A percentile compares a stretch with the other conserved stretches of the same genome.
These are phyloP conservation scores for Kodamaea hsintzibuensis DNA, from an alignment of 805 yeast genomes.

Conservation along the genomic window DNA sequence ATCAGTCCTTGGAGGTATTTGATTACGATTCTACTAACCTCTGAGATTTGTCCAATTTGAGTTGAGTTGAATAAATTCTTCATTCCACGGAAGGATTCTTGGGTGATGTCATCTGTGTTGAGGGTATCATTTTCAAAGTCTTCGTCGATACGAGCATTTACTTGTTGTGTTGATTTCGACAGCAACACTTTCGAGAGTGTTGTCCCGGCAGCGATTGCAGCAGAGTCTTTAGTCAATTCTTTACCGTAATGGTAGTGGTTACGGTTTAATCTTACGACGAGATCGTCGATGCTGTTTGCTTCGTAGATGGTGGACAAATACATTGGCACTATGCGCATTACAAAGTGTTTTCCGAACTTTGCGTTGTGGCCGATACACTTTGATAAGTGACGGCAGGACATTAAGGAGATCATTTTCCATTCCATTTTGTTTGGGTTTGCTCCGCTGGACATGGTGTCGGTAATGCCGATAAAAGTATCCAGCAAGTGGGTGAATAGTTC, in stretches of 20 bases:
- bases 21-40: constrained; percentile 55
- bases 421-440: constrained; percentile 36
- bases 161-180: constrained; percentile 19
- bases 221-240: constrained; percentile 8
- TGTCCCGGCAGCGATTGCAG: constrained; percentile 1
- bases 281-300: constrained; percentile 18
- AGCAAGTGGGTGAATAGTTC: constrained; percentile 38
- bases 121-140: constrained; percentile 37
- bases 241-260: constrained; percentile 23
- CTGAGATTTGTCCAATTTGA: constrained; percentile 58
- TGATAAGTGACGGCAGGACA: constrained; percentile 41
- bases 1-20: constrained; percentile 31
- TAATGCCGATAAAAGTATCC: constrained; percentile 18
- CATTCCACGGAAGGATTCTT: constrained; percentile 52
- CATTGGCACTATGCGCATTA: constrained; percentile 37
- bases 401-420: constrained; percentile 47
- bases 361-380: constrained; percentile 37
- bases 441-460: constrained; percentile 14
- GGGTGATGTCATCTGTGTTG: constrained; percentile 41
- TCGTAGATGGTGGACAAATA: constrained; percentile 36
- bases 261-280: constrained; percentile 21
- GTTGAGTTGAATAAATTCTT: constrained; percentile 63
- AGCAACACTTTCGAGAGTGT: constrained; percentile 28
- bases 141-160: constrained; percentile 19
- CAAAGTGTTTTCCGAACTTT: constrained; percentile 28